These are phyloP conservation scores for Fusarium drepaniforme DNA, from an alignment of 2,329 filamentous ascomycete species.

Conservation along the genomic window DNA sequence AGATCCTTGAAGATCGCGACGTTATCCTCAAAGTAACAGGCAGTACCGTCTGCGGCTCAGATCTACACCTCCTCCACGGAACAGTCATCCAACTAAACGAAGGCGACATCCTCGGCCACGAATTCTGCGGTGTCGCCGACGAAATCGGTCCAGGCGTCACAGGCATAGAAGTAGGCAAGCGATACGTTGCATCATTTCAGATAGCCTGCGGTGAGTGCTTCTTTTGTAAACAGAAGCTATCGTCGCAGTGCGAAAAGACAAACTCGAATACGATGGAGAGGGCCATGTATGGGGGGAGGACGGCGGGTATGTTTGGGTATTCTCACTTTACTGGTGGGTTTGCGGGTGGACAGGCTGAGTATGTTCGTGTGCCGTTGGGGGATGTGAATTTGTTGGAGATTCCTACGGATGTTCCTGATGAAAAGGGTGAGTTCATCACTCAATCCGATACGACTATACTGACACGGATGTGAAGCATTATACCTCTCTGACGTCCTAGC, in stretches of 20 bases:
- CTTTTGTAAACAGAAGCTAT: slow-evolving; percentile 83
- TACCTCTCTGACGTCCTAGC: slow-evolving; percentile 85
- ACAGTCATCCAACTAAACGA: slow-evolving; percentile 69
- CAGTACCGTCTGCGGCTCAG: slow-evolving; percentile 70
- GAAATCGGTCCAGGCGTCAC: slow-evolving; percentile 67
- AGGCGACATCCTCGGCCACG: slow-evolving; percentile 76
- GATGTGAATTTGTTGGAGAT: slow-evolving; percentile 86
- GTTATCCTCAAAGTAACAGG: slow-evolving; percentile 84
- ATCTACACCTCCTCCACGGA: slow-evolving; percentile 69
- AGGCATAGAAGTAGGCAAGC: slow-evolving; percentile 68
- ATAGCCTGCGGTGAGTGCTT: slow-evolving; percentile 81
- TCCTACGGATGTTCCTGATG: slow-evolving; percentile 83
- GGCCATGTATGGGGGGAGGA: slow-evolving; percentile 83
- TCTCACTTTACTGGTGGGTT: slow-evolving; percentile 88
- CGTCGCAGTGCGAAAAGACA: slow-evolving; percentile 83
- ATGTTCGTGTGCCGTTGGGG: slow-evolving; percentile 83
- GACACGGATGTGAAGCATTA: slow-evolving; percentile 55
- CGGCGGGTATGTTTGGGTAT: slow-evolving; percentile 80
- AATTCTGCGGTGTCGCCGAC: slow-evolving; percentile 69
- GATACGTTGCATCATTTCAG: slow-evolving; percentile 89
- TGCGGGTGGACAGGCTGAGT: slow-evolving; percentile 89
- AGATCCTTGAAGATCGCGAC: slow-evolving; percentile 78
- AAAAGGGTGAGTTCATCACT: slow-evolving; percentile 67
- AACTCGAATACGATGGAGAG: slow-evolving; percentile 79
- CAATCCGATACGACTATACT: not conserved